A percentile compares a stretch with the other conserved stretches of the same genome.
These are phyloP conservation scores for Rhizopus sp. DNA, from an alignment of 371 early-diverging fungal genomes.

Conservation along the genomic window DNA sequence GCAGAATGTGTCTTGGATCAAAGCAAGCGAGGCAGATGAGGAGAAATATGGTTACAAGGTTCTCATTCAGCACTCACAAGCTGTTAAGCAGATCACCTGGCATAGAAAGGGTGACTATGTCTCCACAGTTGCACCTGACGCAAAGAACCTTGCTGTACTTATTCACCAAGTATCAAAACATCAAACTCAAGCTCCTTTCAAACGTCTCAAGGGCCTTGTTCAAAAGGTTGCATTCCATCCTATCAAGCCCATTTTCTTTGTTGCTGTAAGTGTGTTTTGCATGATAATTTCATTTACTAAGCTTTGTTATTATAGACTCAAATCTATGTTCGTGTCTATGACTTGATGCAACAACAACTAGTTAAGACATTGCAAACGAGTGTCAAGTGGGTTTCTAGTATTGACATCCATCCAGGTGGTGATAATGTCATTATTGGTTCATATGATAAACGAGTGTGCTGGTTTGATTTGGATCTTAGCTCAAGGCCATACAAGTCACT, in stretches of 20 bases:
- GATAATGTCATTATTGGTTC: constrained; percentile 95
- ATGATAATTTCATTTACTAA: background rate
- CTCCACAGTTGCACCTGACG: constrained; percentile 79
- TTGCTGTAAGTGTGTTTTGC: constrained; percentile 66
- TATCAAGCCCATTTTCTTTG: constrained; percentile 87
- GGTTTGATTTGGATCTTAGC: constrained; percentile 96
- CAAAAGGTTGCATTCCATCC: constrained; percentile 95
- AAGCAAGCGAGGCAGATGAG: constrained; percentile 57
- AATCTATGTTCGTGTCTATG: constrained; percentile 90
- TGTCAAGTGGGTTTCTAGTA: constrained; percentile 92
- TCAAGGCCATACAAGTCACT: constrained; percentile 91
- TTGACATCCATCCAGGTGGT: constrained; percentile 90
- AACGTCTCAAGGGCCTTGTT: constrained; percentile 83
- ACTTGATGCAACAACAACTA: constrained; percentile 85
- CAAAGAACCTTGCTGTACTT: constrained; percentile 67
- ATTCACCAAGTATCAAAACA: constrained; percentile 93
- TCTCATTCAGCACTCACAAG: constrained; percentile 53
- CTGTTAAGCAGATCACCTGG: constrained; percentile 87
- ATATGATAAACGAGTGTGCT: constrained; percentile 91
- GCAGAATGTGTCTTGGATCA: constrained; percentile 59
- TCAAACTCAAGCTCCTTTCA: constrained; percentile 90
- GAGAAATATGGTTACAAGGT: constrained; percentile 57
- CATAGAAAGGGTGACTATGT: constrained; percentile 97
- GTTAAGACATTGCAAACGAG: constrained; percentile 81
- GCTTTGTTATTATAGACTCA: constrained; percentile 67